Percentiles rank a stretch among this genome's conserved stretches.
Conservation (phyloP, 192 early-diverging fungal species). For the Globomyces pollinis-pini region DNA sequence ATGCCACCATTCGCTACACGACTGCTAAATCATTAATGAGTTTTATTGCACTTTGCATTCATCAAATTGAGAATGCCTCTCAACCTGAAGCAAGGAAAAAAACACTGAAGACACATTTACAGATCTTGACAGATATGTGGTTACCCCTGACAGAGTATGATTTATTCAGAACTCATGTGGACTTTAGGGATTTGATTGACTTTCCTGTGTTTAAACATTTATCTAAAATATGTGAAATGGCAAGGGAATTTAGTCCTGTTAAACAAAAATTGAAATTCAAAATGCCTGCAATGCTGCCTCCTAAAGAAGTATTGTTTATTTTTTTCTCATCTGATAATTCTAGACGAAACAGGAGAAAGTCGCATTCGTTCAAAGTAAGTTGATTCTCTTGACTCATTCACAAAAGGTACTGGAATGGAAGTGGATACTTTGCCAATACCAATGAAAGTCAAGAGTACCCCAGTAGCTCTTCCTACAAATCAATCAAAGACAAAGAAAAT, state of each 20-base stretch:
- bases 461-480: background rate
- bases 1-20: conserved; percentile 52
- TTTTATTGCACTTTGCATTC: conserved; percentile 6
- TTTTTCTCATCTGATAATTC: too few species aligned
- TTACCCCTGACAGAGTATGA: background rate
- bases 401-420: background rate
- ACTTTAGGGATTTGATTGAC: background rate
- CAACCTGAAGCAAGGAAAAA: background rate
- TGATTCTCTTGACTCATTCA: too few species aligned
- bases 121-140: background rate
- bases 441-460: background rate
- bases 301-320: background rate
- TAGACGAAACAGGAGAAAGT: too few species aligned
- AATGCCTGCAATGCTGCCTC: background rate
- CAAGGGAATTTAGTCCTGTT: conserved; percentile 3
- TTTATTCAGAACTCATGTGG: background rate
- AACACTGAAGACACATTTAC: conserved; percentile 5
- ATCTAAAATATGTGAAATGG: conserved; percentile 4
- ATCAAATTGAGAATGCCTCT: background rate
- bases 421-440: background rate
- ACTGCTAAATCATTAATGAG: conserved; percentile 27
- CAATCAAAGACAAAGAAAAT: background rate
- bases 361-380: too few species aligned
- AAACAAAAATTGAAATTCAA: background rate
- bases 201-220: background rate